These are phyloP conservation scores for Baorangia bicolor DNA, from an alignment of 768 basidiomycete species.

Conservation along the genomic window DNA sequence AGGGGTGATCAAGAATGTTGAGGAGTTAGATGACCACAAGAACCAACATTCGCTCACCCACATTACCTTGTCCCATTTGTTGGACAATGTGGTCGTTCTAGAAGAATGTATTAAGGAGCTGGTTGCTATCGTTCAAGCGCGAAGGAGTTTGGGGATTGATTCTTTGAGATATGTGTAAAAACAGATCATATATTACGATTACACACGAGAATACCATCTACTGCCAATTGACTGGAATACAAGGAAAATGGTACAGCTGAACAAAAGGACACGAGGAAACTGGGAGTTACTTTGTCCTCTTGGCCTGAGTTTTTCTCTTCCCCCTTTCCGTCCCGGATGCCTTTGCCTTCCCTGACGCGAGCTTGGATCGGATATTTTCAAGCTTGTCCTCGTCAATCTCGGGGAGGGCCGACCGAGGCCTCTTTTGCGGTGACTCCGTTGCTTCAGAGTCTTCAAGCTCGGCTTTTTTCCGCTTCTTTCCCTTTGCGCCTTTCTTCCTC, in stretches of 20 bases:
- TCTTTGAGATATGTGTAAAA: slow-evolving; percentile 67
- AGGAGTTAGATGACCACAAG: slow-evolving; percentile 19
- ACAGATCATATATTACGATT: slow-evolving; percentile 1
- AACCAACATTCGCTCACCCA: slow-evolving; percentile 36
- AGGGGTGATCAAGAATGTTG: slow-evolving; percentile 25
- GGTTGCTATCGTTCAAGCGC: slow-evolving; percentile 79
- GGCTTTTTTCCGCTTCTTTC: slow-evolving; percentile 52
- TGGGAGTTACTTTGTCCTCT: slow-evolving; percentile 35
- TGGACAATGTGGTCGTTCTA: slow-evolving; percentile 93
- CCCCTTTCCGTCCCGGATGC: slow-evolving; percentile 22
- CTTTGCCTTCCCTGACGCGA: slow-evolving; percentile 51
- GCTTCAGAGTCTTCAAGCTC: slow-evolving; percentile 37
- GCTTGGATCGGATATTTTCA: slow-evolving; percentile 54
- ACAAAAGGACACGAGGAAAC: not conserved
- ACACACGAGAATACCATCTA: slow-evolving; percentile 3
- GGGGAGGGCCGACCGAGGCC: slow-evolving; percentile 41
- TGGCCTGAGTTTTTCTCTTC: slow-evolving; percentile 33
- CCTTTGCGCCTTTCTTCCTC: slow-evolving; percentile 43
- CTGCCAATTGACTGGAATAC: not conserved
- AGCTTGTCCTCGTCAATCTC: slow-evolving; percentile 70
- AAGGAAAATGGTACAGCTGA: not conserved
- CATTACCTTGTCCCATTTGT: slow-evolving; percentile 76
- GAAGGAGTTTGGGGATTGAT: slow-evolving; percentile 83
- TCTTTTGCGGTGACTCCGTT: slow-evolving; percentile 50
- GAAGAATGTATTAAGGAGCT: slow-evolving; percentile 96